Evolutionary conservation across 371 early-diverging fungal genomes (phyloP), one percentile per base, ranked within the genome.

Genomic region (Mucor sp.): DNA sequence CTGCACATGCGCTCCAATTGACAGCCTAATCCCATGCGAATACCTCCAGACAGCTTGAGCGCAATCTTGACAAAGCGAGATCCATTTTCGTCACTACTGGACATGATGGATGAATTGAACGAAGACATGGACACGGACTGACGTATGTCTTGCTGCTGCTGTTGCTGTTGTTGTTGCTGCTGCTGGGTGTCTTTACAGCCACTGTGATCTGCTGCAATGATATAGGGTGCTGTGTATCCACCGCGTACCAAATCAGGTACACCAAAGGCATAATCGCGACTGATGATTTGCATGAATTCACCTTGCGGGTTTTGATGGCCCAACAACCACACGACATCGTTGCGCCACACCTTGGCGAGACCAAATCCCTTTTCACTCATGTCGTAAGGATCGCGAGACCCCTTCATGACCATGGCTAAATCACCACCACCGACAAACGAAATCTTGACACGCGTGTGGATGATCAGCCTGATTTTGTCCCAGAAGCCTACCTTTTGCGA

Each of bases 381-480:
- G 6, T 60, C 39, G 59, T 79, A 81, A 1, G 82, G 82, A 53
- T 77, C 64, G 15, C 76, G 48, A 0, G 69, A 63, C 0, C 80
- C 79, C 33, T 78, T 75, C 15, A 78, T 35, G 3, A 68, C 60
- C 47, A 82, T 58, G 14, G 66, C 75, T 14, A 90, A 50, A 21
- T 78, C 81, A 4, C 89, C 86, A 47, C 77, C 78, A 15, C 83
- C 84, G 0, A 78, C 71, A 35, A 89, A 76, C 21, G 70, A 47
- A 15, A 88, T 60, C 17, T 61, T 67, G 32, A 80, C 74, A 17
- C 67, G 67, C 6, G 89, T 78, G 59, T 91, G 91, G 21, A 89
- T 59, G 53, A 87, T 80, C 1, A 90, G 59, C 1, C 92, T 71
- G n/a, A 90, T 43, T 65, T 90, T 90, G 65, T 91, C 92, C 92